Evolutionary conservation across 345 rosid species (phyloP).

Genomic region (Citrus unshiu): DNA sequence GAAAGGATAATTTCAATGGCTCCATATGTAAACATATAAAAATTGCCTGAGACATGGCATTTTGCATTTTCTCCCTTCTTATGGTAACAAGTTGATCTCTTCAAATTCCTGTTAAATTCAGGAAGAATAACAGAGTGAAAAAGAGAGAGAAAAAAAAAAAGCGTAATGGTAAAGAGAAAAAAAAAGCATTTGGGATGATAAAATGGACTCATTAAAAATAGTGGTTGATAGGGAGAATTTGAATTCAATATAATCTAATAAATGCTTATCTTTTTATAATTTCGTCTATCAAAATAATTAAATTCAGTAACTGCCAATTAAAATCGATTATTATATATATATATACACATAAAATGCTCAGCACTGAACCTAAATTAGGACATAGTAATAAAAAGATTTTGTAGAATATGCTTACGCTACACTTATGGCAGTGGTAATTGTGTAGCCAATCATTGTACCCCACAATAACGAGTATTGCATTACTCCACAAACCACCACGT

Average conservation of each 20-base stretch:
- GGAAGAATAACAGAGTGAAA: background rate
- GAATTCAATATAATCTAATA: too few relatives aligned
- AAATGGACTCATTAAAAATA: too few relatives aligned
- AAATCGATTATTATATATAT: too few relatives aligned
- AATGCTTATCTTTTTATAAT: too few relatives aligned
- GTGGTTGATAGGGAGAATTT: too few relatives aligned
- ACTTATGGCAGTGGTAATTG: conserved; percentile 45
- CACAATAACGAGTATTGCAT: conserved; percentile 9
- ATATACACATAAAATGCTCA: too few relatives aligned
- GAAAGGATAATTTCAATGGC: conserved; percentile 36
- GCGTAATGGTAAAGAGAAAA: background rate
- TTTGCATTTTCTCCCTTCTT: conserved; percentile 1
- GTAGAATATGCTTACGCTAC: conserved; percentile 29
- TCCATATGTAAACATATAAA: conserved; percentile 23
- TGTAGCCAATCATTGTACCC: conserved; percentile 49
- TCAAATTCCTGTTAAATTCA: conserved; percentile 21
- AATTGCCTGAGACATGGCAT: conserved; percentile 24
- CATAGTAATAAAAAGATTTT: too few relatives aligned
- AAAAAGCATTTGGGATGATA: background rate
- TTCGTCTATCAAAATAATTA: too few relatives aligned
- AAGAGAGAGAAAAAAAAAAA: background rate
- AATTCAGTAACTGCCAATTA: too few relatives aligned
- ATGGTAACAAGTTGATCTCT: conserved; percentile 32
- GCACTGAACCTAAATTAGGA: too few relatives aligned
- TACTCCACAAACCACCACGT: background rate